A percentile compares a stretch with the other conserved stretches of the same genome.
These are phyloP conservation scores for Lactarius vividus DNA, from an alignment of 768 basidiomycete species.

Conservation along the genomic window DNA sequence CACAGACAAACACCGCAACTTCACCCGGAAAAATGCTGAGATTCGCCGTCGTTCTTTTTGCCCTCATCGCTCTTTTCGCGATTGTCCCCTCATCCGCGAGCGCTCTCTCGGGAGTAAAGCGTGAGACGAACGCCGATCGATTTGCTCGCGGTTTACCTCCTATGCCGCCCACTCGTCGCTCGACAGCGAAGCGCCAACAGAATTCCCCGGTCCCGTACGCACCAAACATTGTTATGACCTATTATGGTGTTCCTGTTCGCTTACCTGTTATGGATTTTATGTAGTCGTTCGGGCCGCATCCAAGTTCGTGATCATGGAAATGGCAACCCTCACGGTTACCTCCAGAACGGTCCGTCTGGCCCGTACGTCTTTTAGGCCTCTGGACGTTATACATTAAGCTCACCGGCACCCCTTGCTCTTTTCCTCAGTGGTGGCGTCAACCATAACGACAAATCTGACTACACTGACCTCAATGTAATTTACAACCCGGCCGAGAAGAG, in stretches of 20 bases:
- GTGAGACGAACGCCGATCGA: neutral
- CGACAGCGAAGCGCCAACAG: neutral
- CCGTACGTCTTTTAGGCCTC: neutral
- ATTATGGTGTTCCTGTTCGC: neutral
- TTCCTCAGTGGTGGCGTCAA: neutral
- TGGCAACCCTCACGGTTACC: neutral
- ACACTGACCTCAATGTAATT: neutral
- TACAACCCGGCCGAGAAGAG: neutral
- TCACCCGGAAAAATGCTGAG: slow-evolving; percentile 6
- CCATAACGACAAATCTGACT: too few species aligned
- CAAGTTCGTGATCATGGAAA: neutral
- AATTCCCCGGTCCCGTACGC: neutral
- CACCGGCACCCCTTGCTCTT: neutral
- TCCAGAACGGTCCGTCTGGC: neutral
- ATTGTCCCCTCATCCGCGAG: neutral
- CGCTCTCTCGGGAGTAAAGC: neutral
- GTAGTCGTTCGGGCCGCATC: neutral
- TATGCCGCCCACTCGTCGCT: neutral
- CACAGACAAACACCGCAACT: neutral
- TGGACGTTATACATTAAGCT: neutral
- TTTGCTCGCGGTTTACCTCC: slow-evolving; percentile 11
- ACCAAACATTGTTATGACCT: neutral
- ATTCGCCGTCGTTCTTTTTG: slow-evolving; percentile 8
- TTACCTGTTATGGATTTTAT: neutral
- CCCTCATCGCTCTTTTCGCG: slow-evolving; percentile 8